phyloP scores from a whole-genome alignment of 108 stramenopile species.

The Conticribra guillardii region DNA sequence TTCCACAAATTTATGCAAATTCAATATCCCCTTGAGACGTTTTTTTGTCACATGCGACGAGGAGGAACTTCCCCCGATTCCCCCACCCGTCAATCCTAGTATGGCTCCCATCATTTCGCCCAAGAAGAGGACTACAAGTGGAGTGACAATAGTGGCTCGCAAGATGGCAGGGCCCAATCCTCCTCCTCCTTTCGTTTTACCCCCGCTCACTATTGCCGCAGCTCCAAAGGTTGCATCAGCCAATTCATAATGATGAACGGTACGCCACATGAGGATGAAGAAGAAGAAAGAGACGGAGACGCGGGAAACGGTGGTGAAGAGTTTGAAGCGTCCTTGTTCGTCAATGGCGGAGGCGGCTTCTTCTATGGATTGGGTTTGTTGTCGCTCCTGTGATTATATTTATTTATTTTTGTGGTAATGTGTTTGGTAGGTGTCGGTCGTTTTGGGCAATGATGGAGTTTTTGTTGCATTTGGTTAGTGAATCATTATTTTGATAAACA shows the following conservation, averaged over 20 bases:
- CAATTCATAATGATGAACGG: constrained; percentile 82
- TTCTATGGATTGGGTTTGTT: constrained; percentile 25
- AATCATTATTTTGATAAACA: too few relatives aligned
- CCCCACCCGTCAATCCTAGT: constrained; percentile 51
- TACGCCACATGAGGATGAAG: constrained; percentile 85
- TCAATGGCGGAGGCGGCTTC: constrained; percentile 60
- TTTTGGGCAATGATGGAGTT: too few relatives aligned
- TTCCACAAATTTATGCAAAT: constrained; percentile 82
- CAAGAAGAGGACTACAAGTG: constrained; percentile 66
- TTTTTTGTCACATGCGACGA: constrained; percentile 64
- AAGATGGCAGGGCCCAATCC: constrained; percentile 22
- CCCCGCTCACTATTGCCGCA: neutral
- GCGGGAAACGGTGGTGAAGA: constrained; percentile 75
- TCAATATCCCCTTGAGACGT: constrained; percentile 83
- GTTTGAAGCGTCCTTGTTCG: constrained; percentile 71
- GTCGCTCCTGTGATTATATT: constrained; percentile 21
- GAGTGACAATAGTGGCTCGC: constrained; percentile 52
- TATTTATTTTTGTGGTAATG: constrained; percentile 4
- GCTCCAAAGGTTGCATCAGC: constrained; percentile 64
- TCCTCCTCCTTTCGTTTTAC: neutral
- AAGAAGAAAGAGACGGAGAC: constrained; percentile 79
- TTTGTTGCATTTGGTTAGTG: too few relatives aligned
- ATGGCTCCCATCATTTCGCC: constrained; percentile 82
- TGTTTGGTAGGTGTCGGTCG: too few relatives aligned
- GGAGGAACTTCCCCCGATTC: constrained; percentile 20